Evolutionary conservation across 1,284 basidiomycete genomes (phyloP).

Genomic region (Malassezia arunalokei): DNA sequence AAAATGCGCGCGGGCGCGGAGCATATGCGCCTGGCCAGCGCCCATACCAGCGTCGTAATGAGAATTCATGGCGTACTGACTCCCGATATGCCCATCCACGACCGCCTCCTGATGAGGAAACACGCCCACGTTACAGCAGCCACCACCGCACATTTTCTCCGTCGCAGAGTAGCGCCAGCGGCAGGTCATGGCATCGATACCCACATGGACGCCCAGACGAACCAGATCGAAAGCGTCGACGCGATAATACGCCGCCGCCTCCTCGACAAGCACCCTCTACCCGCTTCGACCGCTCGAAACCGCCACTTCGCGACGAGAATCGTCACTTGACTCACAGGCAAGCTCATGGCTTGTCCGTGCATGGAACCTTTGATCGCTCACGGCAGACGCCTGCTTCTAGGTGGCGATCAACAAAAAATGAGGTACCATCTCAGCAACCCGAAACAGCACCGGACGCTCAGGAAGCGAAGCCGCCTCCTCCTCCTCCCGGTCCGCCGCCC

Average conservation of each 20-base stretch:
- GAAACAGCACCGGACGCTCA: neutral
- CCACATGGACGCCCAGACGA: neutral
- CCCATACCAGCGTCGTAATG: neutral
- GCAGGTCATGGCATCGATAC: neutral
- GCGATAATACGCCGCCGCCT: neutral
- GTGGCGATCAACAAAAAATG: too few relatives aligned
- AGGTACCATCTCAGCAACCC: neutral
- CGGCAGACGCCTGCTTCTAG: too few relatives aligned
- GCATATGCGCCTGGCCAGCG: neutral
- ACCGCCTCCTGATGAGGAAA: too few relatives aligned
- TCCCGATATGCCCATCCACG: neutral
- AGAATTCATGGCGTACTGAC: neutral
- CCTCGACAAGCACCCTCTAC: neutral
- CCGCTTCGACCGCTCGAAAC: too few relatives aligned
- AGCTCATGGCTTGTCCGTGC: too few relatives aligned
- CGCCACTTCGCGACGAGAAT: neutral
- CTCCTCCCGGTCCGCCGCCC: neutral
- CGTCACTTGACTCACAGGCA: neutral
- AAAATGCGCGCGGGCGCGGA: neutral
- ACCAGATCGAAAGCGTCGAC: conserved; percentile 2
- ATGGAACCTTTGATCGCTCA: too few relatives aligned
- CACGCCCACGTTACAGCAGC: neutral
- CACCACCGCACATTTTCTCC: neutral
- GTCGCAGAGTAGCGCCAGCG: neutral
- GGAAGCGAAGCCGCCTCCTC: neutral